These are phyloP conservation scores for Xylaria sp. DNA, from an alignment of 2,329 filamentous ascomycete species.

Conservation along the genomic window DNA sequence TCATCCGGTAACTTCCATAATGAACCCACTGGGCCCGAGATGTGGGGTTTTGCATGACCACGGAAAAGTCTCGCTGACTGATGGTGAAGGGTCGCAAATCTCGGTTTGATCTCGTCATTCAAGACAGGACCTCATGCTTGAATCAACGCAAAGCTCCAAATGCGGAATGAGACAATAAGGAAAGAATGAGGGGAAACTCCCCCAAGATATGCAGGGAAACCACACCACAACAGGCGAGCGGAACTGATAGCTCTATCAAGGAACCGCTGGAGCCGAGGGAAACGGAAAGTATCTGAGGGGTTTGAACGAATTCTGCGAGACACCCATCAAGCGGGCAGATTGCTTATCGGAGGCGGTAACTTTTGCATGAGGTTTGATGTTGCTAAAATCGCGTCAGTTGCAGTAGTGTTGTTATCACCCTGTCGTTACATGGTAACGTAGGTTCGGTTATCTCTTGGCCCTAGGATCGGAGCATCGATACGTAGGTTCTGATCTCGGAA, in stretches of 20 bases:
- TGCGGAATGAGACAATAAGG: neutral
- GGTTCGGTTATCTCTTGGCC: slow-evolving; percentile 2
- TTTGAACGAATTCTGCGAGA: neutral
- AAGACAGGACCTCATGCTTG: neutral
- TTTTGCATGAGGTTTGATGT: neutral
- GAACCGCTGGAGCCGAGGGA: neutral
- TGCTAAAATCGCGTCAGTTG: neutral
- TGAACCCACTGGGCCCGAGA: neutral
- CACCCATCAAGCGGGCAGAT: neutral
- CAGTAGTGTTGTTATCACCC: neutral
- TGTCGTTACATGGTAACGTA: neutral
- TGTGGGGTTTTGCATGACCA: neutral
- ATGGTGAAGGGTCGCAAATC: neutral
- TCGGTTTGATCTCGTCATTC: neutral
- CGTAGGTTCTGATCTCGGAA: slow-evolving; percentile 6
- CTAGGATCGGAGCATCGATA: neutral
- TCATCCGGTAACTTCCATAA: neutral
- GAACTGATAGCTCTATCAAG: neutral
- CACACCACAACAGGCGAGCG: neutral
- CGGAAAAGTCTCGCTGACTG: neutral
- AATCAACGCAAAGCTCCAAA: neutral
- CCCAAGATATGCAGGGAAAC: neutral
- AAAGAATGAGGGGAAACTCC: too few relatives aligned
- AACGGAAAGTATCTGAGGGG: neutral
- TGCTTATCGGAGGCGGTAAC: neutral